Conservation (phyloP, 192 early-diverging fungal genomes). For the Umbelopsis sp. region DNA sequence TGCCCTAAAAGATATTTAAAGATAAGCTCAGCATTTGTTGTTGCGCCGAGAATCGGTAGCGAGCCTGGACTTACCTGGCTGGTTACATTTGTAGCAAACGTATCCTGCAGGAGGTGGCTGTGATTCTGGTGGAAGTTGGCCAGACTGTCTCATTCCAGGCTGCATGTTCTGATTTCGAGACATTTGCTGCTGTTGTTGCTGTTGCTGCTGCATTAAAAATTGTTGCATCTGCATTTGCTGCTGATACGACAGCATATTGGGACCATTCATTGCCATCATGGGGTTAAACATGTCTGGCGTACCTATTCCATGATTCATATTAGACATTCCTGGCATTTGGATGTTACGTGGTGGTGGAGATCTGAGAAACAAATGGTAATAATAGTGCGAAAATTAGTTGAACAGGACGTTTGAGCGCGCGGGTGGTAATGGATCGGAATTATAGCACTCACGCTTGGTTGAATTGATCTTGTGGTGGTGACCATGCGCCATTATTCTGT, state of each 20-base stretch:
- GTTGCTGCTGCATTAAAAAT: slow-evolving; percentile 27
- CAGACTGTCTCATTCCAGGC: slow-evolving; percentile 13
- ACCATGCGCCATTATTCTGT: slow-evolving; percentile 75
- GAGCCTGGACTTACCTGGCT: slow-evolving; percentile 34
- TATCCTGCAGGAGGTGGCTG: slow-evolving; percentile 60
- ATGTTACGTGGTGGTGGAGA: slow-evolving; percentile 15
- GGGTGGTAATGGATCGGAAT: neutral
- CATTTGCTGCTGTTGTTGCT: slow-evolving; percentile 32
- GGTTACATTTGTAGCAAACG: slow-evolving; percentile 33
- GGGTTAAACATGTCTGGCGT: slow-evolving; percentile 21
- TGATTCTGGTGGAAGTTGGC: slow-evolving; percentile 57
- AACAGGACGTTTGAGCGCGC: neutral
- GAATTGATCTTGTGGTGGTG: slow-evolving; percentile 74
- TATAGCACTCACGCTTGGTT: slow-evolving; percentile 55
- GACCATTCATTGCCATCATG: slow-evolving; percentile 24
- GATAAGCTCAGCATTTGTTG: neutral
- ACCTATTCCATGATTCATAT: neutral
- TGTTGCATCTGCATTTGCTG: slow-evolving; percentile 27
- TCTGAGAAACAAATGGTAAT: neutral
- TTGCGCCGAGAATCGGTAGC: too few species aligned
- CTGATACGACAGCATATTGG: slow-evolving; percentile 24
- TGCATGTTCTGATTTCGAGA: slow-evolving; percentile 21
- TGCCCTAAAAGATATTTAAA: slow-evolving; percentile 26
- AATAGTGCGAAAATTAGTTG: neutral
- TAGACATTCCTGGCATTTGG: neutral